These are phyloP conservation scores for Caryopteris hybrid DNA, from an alignment of 305 asterid genomes.

Conservation along the genomic window DNA sequence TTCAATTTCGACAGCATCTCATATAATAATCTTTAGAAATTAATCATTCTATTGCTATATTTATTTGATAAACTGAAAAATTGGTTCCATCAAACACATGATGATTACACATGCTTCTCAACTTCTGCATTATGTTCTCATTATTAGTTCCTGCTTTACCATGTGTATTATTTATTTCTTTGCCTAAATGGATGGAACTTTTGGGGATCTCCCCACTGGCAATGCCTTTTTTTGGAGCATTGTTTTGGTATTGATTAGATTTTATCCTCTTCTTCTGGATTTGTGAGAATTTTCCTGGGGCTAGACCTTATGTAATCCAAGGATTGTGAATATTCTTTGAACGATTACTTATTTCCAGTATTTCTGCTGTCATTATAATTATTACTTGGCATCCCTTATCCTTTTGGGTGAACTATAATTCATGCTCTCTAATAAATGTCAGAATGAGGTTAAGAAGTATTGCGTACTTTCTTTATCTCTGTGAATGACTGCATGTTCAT, in stretches of 20 bases:
- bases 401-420: not conserved
- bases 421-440: not conserved
- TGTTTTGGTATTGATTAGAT: not conserved
- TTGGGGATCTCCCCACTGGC: not conserved
- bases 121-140: not conserved
- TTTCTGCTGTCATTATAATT: not conserved
- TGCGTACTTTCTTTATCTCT: not conserved
- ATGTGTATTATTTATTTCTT: not conserved
- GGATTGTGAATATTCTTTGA: slow-evolving; percentile 1
- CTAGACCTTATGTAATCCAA: slow-evolving; percentile 10
- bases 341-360: not conserved
- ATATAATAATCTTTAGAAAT: not conserved
- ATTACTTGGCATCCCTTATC: not conserved
- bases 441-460: slow-evolving; percentile 19
- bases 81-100: not conserved
- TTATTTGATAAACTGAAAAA: not conserved
- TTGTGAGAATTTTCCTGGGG: not conserved
- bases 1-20: not conserved
- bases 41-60: not conserved
- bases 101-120: not conserved
- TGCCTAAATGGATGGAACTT: not conserved
- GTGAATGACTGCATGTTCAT: not conserved
- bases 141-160: not conserved
- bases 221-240: not conserved
- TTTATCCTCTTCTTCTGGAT: slow-evolving; percentile 18